These are phyloP conservation scores for Pulveroboletus sp. DNA, from an alignment of 768 basidiomycete species.

Conservation along the genomic window DNA sequence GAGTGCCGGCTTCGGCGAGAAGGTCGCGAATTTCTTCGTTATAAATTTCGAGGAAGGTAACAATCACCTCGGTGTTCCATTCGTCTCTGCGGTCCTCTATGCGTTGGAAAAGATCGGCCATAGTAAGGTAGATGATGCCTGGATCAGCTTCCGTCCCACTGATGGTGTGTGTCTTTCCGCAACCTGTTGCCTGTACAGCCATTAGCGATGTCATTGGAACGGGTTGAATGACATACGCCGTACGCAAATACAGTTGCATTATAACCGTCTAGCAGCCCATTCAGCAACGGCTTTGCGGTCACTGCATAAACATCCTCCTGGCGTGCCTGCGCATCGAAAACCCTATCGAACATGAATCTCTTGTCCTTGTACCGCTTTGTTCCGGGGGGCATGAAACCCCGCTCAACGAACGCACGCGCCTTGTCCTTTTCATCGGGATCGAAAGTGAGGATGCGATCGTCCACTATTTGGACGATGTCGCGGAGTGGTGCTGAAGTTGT, in stretches of 20 bases:
- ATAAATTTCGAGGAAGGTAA: conserved; percentile 98
- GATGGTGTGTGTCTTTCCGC: conserved; percentile 99
- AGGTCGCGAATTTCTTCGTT: conserved; percentile 98
- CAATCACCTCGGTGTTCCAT: conserved; percentile 81
- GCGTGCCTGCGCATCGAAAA: conserved; percentile 76
- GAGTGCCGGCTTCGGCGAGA: conserved; percentile 67
- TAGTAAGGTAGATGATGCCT: conserved; percentile 94
- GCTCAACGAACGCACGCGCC: conserved; percentile 75
- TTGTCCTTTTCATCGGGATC: conserved; percentile 92
- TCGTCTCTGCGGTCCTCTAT: conserved; percentile 88
- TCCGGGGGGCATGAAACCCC: conserved; percentile 81
- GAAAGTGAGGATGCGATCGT: conserved; percentile 93
- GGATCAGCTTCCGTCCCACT: conserved; percentile 86
- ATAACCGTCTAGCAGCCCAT: conserved; percentile 87
- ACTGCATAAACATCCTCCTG: conserved; percentile 88
- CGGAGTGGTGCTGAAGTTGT: conserved; percentile 58
- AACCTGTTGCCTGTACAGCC: conserved; percentile 88
- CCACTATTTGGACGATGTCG: conserved; percentile 84
- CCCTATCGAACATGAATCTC: conserved; percentile 95
- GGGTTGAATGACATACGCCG: conserved; percentile 61
- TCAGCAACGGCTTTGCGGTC: conserved; percentile 82
- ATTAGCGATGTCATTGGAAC: conserved; percentile 10
- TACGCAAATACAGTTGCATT: conserved; percentile 99
- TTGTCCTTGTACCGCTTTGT: conserved; percentile 96
- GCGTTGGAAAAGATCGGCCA: conserved; percentile 93